A percentile compares a stretch with the other conserved stretches of the same genome.
phyloP scores from a whole-genome alignment of 139 green algal species.

The Tetradesmus obliquus region DNA sequence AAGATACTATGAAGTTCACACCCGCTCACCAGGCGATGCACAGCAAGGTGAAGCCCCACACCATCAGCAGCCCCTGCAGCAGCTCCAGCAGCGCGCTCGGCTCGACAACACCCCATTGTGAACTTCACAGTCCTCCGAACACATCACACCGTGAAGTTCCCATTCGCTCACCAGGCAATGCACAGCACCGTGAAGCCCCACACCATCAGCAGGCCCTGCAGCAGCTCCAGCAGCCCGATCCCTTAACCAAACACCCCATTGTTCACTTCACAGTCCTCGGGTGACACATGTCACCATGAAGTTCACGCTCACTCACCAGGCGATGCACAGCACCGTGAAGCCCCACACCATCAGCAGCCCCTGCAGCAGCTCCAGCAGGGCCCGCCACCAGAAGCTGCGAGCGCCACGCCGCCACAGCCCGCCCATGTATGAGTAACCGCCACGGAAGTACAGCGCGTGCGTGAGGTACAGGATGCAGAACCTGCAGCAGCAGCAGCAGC shows the following conservation, averaged over 20 bases:
- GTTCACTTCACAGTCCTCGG: too few relatives aligned
- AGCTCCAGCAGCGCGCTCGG: too few relatives aligned
- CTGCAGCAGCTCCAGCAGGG: slow-evolving; percentile 1
- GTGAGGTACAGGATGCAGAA: slow-evolving; percentile 11
- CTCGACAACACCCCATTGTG: too few relatives aligned
- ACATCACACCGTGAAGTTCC: too few relatives aligned
- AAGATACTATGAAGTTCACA: too few relatives aligned
- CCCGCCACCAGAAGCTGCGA: not conserved
- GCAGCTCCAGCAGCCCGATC: not conserved
- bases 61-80: too few relatives aligned
- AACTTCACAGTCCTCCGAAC: too few relatives aligned
- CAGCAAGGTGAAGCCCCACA: too few relatives aligned
- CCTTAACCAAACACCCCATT: too few relatives aligned
- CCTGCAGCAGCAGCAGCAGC: not conserved
- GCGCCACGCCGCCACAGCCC: not conserved
- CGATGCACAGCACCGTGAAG: slow-evolving; percentile 16
- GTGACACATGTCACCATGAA: too few relatives aligned
- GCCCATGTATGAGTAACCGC: slow-evolving; percentile 23
- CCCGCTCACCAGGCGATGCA: too few relatives aligned
- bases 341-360: slow-evolving; percentile 15
- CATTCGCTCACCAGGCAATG: slow-evolving; percentile 23
- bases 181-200: slow-evolving; percentile 7
- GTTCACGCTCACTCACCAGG: not conserved
- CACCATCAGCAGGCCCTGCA: slow-evolving; percentile 15
- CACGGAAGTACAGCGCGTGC: slow-evolving; percentile 20